Evolutionary conservation across 2,329 filamentous ascomycete genomes (phyloP).

Genomic region (Trichoderma atrobrunneum): DNA sequence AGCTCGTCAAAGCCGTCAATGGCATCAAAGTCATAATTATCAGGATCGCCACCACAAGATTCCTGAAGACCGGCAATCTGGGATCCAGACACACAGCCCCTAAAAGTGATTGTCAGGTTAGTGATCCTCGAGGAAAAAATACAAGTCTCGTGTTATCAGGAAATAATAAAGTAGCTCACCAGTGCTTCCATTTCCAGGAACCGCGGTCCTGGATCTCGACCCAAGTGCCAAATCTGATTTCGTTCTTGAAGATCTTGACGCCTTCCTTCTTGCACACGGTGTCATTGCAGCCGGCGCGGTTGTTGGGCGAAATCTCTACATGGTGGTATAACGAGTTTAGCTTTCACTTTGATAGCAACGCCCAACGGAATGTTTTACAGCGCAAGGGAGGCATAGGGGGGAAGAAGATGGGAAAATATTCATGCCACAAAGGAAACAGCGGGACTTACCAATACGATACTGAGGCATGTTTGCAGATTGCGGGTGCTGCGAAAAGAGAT

Average conservation of each 20-base stretch:
- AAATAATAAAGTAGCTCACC: conserved; percentile 52
- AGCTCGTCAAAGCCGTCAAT: conserved; percentile 83
- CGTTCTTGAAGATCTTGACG: conserved; percentile 74
- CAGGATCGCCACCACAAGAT: conserved; percentile 42
- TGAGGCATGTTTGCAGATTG: conserved; percentile 38
- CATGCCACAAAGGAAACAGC: background rate
- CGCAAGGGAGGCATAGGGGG: background rate
- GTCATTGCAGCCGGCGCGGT: conserved; percentile 72
- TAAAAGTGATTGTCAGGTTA: conserved; percentile 34
- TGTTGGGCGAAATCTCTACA: conserved; percentile 68
- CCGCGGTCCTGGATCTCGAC: conserved; percentile 61
- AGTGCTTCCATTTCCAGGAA: conserved; percentile 79
- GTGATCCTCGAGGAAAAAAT: background rate
- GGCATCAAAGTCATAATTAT: conserved; percentile 58
- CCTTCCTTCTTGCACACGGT: conserved; percentile 66
- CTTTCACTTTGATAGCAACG: background rate
- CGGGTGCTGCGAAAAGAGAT: conserved; percentile 8
- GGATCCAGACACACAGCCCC: conserved; percentile 84
- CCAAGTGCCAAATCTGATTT: conserved; percentile 73
- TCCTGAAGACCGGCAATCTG: conserved; percentile 66
- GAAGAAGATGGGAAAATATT: background rate
- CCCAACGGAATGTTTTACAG: background rate
- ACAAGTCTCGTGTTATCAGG: background rate
- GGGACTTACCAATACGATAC: conserved; percentile 46
- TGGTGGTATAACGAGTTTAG: background rate